Evolutionary conservation across 352 stramenopile genomes (phyloP), one percentile per base, ranked within the genome.

Genomic region (Phytophthora cajani): DNA sequence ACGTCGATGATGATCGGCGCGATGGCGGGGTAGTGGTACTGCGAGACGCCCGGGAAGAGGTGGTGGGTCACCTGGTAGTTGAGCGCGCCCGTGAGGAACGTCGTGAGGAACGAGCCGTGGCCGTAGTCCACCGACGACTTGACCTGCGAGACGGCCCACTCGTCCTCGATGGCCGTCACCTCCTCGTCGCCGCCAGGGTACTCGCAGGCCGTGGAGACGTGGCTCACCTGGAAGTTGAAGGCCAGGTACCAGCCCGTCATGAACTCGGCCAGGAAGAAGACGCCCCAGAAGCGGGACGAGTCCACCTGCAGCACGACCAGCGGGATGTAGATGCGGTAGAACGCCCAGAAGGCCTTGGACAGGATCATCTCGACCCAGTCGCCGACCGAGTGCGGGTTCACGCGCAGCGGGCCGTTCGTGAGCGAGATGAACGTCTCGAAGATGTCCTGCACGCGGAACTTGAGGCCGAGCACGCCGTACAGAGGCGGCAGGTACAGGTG

Each of bases 41-140:
- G 97, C 88, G 92, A 98, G 94, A 84, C 96, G 58, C 85, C 97
- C 61, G 86, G 98, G 93, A 94, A 96, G 51, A 96, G 72, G 78
- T 96, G 89, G 77, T 96, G 88, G 66, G 97, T 97, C 70, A 98
- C 94, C 77, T 99, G 97, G 77, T 99, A 99, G 83, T 99, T 99
- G 17, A 99, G 84, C 64, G 90, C 97, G 64, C 96, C 97, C 38
- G 95, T 87, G n/a, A 98, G 76, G 80, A 99, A 99, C 51, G 98
- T 91, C 58, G 90, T 92, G 23, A 98, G 14, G 46, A 74, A 69
- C 65, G 82, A 96, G 53, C 84, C 79, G 65, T 97, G 84, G 50
- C 75, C 82, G 80, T 98, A 99, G 77, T 99, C 97, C 56, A 98
- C 96, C 55, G 89, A 96, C 51, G 96, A 98, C 82, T 98, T 97